Conservation (phyloP, 2,329 filamentous ascomycete species). For the Basipetospora sp. region DNA sequence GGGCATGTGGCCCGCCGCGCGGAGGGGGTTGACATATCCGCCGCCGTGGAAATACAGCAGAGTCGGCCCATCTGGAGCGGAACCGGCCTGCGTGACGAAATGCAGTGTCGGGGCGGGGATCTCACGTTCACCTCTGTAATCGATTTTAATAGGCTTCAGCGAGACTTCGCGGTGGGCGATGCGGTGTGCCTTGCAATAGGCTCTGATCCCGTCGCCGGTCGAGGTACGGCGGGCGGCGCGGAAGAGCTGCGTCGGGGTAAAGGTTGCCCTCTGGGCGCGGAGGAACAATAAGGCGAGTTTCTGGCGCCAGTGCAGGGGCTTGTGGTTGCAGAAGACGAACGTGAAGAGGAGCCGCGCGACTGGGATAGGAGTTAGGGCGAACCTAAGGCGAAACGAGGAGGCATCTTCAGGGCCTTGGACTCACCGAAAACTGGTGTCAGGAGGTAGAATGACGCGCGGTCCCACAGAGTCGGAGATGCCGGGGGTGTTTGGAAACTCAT, state of each 20-base stretch:
- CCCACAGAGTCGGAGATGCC: too few relatives aligned
- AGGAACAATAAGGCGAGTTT: not conserved
- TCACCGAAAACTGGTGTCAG: too few relatives aligned
- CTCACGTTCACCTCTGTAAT: not conserved
- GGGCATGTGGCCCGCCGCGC: slow-evolving; percentile 9
- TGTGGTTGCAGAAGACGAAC: not conserved
- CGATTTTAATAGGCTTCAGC: too few relatives aligned
- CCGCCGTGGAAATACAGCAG: slow-evolving; percentile 14
- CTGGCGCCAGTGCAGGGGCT: slow-evolving; percentile 4
- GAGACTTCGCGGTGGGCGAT: not conserved
- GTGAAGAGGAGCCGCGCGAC: not conserved
- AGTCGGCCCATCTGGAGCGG: slow-evolving; percentile 3
- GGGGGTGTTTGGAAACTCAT: too few relatives aligned
- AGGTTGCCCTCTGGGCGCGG: not conserved
- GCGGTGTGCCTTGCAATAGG: not conserved
- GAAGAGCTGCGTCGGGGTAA: not conserved
- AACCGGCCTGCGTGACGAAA: slow-evolving; percentile 8
- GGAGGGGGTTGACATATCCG: slow-evolving; percentile 12
- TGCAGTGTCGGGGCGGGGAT: slow-evolving; percentile 8
- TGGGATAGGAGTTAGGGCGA: too few relatives aligned
- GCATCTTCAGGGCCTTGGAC: too few relatives aligned
- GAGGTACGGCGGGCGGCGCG: not conserved
- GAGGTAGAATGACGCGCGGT: too few relatives aligned
- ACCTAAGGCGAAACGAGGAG: too few relatives aligned
- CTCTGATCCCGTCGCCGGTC: not conserved